Evolutionary conservation across 1,284 basidiomycete genomes (phyloP).

Genomic region (Ustilago esculenta): DNA sequence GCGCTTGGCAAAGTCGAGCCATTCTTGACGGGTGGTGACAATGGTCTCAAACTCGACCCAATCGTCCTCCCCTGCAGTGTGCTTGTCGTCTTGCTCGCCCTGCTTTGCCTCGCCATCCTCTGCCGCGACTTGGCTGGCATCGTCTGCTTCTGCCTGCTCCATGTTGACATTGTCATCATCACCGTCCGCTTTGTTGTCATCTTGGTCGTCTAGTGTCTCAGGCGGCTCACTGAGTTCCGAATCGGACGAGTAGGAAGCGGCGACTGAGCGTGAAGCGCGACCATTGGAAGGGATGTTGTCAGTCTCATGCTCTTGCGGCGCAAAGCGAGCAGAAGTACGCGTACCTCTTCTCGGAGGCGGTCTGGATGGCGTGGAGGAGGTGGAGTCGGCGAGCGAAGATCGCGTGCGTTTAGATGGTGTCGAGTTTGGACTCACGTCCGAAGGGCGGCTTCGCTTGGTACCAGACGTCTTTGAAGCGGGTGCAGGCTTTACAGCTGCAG

Average conservation of each 20-base stretch:
- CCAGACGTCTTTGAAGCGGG: conserved; percentile 66
- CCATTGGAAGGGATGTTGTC: conserved; percentile 15
- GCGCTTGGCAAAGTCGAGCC: conserved; percentile 77
- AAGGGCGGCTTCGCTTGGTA: conserved; percentile 72
- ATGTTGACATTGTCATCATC: conserved; percentile 17
- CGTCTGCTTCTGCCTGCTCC: conserved; percentile 41
- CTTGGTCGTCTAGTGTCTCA: conserved; percentile 29
- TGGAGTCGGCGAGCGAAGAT: conserved; percentile 26
- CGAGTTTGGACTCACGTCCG: conserved; percentile 26
- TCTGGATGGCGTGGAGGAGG: conserved; percentile 30
- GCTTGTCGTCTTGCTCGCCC: conserved; percentile 57
- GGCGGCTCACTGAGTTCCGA: conserved; percentile 63
- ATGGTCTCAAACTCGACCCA: conserved; percentile 71
- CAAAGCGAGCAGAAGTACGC: conserved; percentile 40
- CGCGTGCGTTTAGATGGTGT: conserved; percentile 37
- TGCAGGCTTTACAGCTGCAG: conserved; percentile 73
- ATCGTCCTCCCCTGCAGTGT: conserved; percentile 57
- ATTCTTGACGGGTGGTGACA: conserved; percentile 73
- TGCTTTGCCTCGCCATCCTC: conserved; percentile 29
- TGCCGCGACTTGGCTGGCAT: conserved; percentile 49
- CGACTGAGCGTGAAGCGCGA: conserved; percentile 14
- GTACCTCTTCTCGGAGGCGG: conserved; percentile 36
- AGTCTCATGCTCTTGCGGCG: conserved; percentile 23
- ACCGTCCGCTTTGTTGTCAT: conserved; percentile 4
- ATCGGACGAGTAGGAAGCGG: conserved; percentile 30